These are phyloP conservation scores for Cantharellus cinnabarinus DNA, from an alignment of 768 basidiomycete genomes.

Conservation along the genomic window DNA sequence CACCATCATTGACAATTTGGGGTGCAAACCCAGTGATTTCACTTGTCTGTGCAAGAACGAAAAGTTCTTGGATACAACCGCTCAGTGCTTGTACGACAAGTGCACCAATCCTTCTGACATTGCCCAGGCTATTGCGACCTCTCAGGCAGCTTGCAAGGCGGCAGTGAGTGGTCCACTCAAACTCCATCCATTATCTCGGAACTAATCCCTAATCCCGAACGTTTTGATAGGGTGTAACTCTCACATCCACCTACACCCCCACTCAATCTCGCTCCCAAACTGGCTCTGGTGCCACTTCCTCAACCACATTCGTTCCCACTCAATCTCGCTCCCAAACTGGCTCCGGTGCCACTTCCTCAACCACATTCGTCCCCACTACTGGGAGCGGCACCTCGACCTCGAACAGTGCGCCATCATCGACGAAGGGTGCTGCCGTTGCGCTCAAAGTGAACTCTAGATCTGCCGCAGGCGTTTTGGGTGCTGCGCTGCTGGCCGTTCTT, in stretches of 20 bases:
- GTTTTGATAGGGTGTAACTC: slow-evolving; percentile 29
- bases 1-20: slow-evolving; percentile 12
- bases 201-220: background rate
- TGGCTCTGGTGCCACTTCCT: background rate
- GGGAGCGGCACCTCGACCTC: background rate
- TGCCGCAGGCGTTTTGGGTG: no score
- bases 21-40: slow-evolving; percentile 31
- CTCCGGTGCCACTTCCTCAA: background rate
- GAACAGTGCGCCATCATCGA: background rate
- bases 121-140: slow-evolving; percentile 23
- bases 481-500: no score
- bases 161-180: background rate
- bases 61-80: slow-evolving; percentile 13
- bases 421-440: background rate
- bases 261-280: background rate
- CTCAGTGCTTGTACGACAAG: slow-evolving; percentile 26
- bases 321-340: background rate
- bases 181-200: background rate
- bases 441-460: no score
- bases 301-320: background rate
- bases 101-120: slow-evolving; percentile 28
- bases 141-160: background rate
- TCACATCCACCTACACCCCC: slow-evolving; percentile 17
- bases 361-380: background rate
- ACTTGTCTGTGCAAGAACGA: slow-evolving; percentile 34